phyloP scores from a whole-genome alignment of 345 rosid species.

The Sonneratia caseolaris region DNA sequence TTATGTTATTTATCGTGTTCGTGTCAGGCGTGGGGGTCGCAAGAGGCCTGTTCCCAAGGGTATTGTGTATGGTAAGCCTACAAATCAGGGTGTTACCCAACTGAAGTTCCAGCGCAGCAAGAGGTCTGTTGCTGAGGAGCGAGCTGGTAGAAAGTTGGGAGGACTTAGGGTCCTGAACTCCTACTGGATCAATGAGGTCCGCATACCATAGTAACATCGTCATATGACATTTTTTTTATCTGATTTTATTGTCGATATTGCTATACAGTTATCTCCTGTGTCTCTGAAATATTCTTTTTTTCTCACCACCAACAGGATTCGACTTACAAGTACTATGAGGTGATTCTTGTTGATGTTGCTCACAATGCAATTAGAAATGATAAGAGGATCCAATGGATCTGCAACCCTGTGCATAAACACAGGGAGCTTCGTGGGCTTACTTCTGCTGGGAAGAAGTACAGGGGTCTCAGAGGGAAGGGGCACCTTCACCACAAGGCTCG shows the following conservation, averaged over 20 bases:
- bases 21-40: conserved; percentile 76
- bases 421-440: conserved; percentile 95
- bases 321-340: conserved; percentile 90
- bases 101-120: conserved; percentile 95
- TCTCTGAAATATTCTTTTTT: not conserved
- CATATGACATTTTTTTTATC: no score
- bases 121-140: conserved; percentile 97
- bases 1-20: conserved; percentile 52
- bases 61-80: conserved; percentile 21
- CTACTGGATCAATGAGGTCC: conserved; percentile 94
- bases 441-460: conserved; percentile 88
- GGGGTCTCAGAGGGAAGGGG: conserved; percentile 90
- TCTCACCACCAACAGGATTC: conserved; percentile 50
- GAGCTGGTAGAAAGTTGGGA: conserved; percentile 86
- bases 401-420: conserved; percentile 95
- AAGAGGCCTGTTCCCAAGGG: conserved; percentile 99
- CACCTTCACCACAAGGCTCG: conserved; percentile 81
- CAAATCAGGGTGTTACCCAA: conserved; percentile 50
- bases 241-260: not conserved
- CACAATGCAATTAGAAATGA: conserved; percentile 80
- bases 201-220: not conserved
- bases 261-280: not conserved
- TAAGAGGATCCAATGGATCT: conserved; percentile 90
- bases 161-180: conserved; percentile 90
- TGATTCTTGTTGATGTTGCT: conserved; percentile 75